Evolutionary conservation across 177 flowering plant species (phyloP), one percentile per base, ranked within the genome.

Genomic region (Tripterygium wilfordii): DNA sequence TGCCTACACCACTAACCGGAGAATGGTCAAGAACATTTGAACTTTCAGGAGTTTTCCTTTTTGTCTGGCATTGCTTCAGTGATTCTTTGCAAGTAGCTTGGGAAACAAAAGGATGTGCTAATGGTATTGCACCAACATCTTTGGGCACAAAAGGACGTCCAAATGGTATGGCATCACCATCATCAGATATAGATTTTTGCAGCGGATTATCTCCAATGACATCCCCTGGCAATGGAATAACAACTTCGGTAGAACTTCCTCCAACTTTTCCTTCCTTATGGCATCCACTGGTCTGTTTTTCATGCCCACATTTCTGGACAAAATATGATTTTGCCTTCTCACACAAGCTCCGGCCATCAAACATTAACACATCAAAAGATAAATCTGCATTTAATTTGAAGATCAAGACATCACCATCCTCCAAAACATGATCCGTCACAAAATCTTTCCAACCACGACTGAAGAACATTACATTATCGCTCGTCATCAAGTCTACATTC

Each of bases 311-410:
- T 54, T 62, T 67, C 37, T 37, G 61, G 4, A 66, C 56, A 50
- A 71, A 71, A 53, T 71, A 72, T 8, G 66, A 44, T 18, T 53
- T 24, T 15, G 56, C 72, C 53, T 64, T 72, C 58, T 76, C 80
- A 46, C 80, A 76, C 12, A 42, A 39, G 54, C 53, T 64, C 14
- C 20, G 17, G 1, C 29, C 49, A n/a, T 67, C 68, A 41, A 61
- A 69, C 3, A 74, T 49, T 20, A 51, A 17, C 28, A 77, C 72
- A 52, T 60, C 52, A 28, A 77, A 73, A 7, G 25, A 13, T 10
- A 60, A 56, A 5, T 28, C 45, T 7, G 64, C 72, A 40, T 56
- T 20, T 48, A 67, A 68, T 29, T n/a, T 38, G 29, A 77, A 77
- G 20, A 68, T 23, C 45, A 77, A 21, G 17, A 73, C 45, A 26